Percentiles rank a stretch among this genome's conserved stretches.
phyloP scores from a whole-genome alignment of 1,139 yeast genomes.

The Hemisphaericaspora subhashii region DNA sequence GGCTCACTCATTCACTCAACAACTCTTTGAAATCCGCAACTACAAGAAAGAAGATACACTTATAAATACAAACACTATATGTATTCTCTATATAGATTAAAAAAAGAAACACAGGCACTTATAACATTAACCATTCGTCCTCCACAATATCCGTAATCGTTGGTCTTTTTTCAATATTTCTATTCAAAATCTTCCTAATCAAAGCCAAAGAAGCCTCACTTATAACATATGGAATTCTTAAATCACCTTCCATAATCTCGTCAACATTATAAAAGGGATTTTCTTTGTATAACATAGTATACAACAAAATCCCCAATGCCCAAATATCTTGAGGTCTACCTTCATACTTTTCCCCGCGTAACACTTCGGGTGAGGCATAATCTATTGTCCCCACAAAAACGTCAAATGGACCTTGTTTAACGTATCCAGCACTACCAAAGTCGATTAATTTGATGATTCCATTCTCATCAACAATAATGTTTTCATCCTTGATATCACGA shows the following conservation, averaged over 20 bases:
- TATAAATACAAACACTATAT: too few relatives aligned
- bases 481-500: constrained; percentile 94
- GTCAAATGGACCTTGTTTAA: constrained; percentile 89
- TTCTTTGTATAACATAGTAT: constrained; percentile 89
- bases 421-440: constrained; percentile 93
- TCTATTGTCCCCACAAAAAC: constrained; percentile 97
- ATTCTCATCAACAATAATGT: constrained; percentile 78
- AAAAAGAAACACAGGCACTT: too few relatives aligned
- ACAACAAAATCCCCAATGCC: constrained; percentile 90
- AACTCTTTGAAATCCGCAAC: too few relatives aligned
- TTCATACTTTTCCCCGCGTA: constrained; percentile 81
- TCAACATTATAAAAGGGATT: constrained; percentile 94
- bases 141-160: constrained; percentile 66
- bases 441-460: constrained; percentile 84
- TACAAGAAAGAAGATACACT: too few relatives aligned
- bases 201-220: constrained; percentile 60
- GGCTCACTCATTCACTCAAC: too few relatives aligned
- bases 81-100: too few relatives aligned
- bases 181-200: constrained; percentile 61
- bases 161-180: constrained; percentile 67
- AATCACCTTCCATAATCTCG: constrained; percentile 88
- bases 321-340: constrained; percentile 96
- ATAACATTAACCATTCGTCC: constrained; percentile 62
- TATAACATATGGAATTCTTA: constrained; percentile 64
- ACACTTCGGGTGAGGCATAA: constrained; percentile 95